Base-by-base conservation (phyloP, 106 monocot species). In the Acorus calamus region DNA sequence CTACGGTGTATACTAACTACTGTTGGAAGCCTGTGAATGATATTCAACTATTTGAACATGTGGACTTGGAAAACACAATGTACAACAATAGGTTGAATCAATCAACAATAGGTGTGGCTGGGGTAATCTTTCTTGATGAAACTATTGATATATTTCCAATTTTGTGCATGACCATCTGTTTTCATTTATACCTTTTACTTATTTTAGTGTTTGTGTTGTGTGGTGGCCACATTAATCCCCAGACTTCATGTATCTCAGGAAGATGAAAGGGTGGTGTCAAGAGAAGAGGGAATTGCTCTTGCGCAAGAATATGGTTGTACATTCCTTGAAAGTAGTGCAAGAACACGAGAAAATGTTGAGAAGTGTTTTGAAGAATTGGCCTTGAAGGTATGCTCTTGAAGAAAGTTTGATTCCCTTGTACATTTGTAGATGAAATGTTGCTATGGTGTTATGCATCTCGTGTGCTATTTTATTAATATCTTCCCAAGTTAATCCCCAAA, bases 291-390 rank as follows among this genome's bases (percentile, higher is more conserved):
- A 73, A 64, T 65, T 59, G 63, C 76, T 14, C 70, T 86, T 60
- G 86, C 86, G 10, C 64, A 70, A 53, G 65, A 86, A 71, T 44
- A 62, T 65, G 86, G 86, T 68, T 82, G 86, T 52, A 68, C 82
- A 44, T 94, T 94, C 71, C 68, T 84, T 53, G 93, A 94, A 71
- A 84, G 93, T 53, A 94, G 93, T 75, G 93, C 93, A 52, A 89
- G 78, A 73, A 89, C 93, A 62, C 67, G 79, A 66, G 75, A 64
- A 66, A 94, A 89, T 79, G 80, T 89, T 6, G 89, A 79, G 65
- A 84, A 81, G 66, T 94, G 93, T 56, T 94, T 94, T 80, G 89
- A 86, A 73, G 89, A 94, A 65, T 86, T 94, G 71, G 86, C 89
- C 50, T 54, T 73, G 54, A 93, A 89, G 93, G 93, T 93, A 80